Evolutionary conservation across 371 early-diverging fungal genomes (phyloP), one percentile per base, ranked within the genome.

Genomic region (Racocetra persica): DNA sequence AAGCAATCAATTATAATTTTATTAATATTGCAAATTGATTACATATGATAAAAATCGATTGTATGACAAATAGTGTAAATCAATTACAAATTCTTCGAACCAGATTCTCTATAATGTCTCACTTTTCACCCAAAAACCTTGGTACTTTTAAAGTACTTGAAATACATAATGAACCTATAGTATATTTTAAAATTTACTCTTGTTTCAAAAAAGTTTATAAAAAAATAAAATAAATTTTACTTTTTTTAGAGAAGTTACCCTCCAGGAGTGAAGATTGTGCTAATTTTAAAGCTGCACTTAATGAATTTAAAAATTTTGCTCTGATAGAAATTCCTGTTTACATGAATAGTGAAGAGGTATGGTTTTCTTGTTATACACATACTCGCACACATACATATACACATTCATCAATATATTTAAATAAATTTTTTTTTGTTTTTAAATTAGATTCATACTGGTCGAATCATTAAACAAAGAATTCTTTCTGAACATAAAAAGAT

Each of bases 161-260:
- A 80, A 92, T 96, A 80, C 85, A 87, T 67, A 98, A 98, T 87
- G 97, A 98, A 91, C 95, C 96, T 76, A 94, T 95, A 92, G 93
- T 92, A 87, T 60, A 28, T 28, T 32, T 32, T 32, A 4, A 32
- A 32, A 63, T 28, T 2, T 63, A 63, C 26, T 36, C 36, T 32
- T 26, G 18, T 65, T 45, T n/a, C 41, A 24, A 26, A n/a, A n/a
- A n/a, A 66, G 62, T 14, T 1, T 22, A 49, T 10, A 24, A 28
- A 24, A 32, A 16, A 18, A 52, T 59, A 62, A 74, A 78, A 26
- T 13, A 38, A 52, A n/a, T n/a, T n/a, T n/a, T 41, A 32, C 32
- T 32, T 32, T 69, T 63, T 57, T 79, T 62, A 81, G 69, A 71
- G 59, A 24, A 59, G 66, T 81, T 98, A 96, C 85, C 92, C 91